Percentiles rank a stretch among this genome's conserved stretches.
These are phyloP conservation scores for Trichoderma koningiopsis DNA, from an alignment of 2,329 filamentous ascomycete species.

Conservation along the genomic window DNA sequence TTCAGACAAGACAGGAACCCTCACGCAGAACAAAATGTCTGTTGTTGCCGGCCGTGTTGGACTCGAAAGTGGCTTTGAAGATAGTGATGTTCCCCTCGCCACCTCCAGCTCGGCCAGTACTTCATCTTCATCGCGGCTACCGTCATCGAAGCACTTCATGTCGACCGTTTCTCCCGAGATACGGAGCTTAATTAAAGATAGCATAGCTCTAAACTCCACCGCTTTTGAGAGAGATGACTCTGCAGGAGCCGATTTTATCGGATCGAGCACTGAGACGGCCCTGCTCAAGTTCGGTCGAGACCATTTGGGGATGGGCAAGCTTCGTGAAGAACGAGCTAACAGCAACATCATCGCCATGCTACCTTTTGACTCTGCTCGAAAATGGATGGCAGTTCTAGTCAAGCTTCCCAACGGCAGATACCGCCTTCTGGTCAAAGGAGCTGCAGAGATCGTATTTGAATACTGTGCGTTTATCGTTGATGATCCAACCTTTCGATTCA, in stretches of 20 bases:
- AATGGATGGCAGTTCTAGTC: conserved; percentile 59
- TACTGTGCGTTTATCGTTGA: conserved; percentile 46
- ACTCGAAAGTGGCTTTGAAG: conserved; percentile 41
- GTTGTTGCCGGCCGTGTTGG: conserved; percentile 61
- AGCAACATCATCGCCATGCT: conserved; percentile 51
- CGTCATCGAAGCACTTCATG: conserved; percentile 36
- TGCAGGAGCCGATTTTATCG: conserved; percentile 47
- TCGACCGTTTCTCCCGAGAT: conserved; percentile 39
- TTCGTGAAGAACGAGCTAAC: conserved; percentile 51
- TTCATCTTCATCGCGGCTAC: conserved; percentile 30
- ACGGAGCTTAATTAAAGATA: conserved; percentile 43
- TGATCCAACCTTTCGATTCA: conserved; percentile 46
- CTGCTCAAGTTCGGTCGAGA: conserved; percentile 54
- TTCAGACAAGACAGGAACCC: conserved; percentile 67
- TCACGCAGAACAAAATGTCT: conserved; percentile 66
- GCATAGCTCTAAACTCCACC: conserved; percentile 53
- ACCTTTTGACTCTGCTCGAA: conserved; percentile 56
- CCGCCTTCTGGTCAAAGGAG: conserved; percentile 58
- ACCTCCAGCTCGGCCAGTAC: not conserved
- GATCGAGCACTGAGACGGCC: conserved; percentile 59
- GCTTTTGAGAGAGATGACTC: conserved; percentile 53
- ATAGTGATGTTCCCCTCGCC: conserved; percentile 34
- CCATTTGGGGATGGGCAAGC: conserved; percentile 49
- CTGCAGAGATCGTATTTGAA: conserved; percentile 57
- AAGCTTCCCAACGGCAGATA: conserved; percentile 50